phyloP scores from a whole-genome alignment of 768 basidiomycete species.

The Hydnomerulius pinastri region DNA sequence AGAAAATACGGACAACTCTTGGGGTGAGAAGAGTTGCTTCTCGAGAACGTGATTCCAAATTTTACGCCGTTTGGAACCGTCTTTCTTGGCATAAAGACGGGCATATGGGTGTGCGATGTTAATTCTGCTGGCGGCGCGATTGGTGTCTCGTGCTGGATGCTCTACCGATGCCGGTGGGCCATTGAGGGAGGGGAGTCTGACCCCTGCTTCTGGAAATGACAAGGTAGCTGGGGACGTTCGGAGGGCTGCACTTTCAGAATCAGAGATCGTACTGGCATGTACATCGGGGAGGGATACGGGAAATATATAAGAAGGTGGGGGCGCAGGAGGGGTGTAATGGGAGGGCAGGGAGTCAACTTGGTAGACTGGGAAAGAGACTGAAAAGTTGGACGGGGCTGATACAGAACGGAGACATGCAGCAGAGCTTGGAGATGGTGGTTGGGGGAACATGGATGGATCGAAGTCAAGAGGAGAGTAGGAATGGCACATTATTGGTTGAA shows the following conservation, averaged over 20 bases:
- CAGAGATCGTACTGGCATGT: constrained; percentile 1
- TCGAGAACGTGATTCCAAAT: constrained; percentile 81
- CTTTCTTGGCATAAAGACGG: constrained; percentile 64
- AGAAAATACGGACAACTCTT: constrained; percentile 55
- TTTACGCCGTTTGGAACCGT: constrained; percentile 64
- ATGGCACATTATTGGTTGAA: constrained; percentile 19
- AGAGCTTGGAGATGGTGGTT: background rate
- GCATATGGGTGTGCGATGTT: constrained; percentile 67
- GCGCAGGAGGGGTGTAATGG: constrained; percentile 4
- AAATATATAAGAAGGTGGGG: constrained; percentile 5
- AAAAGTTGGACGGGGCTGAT: too few relatives aligned
- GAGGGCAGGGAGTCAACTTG: constrained; percentile 10
- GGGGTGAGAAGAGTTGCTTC: constrained; percentile 65
- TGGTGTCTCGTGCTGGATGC: constrained; percentile 18
- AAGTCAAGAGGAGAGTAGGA: constrained; percentile 13
- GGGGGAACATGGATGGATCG: constrained; percentile 8
- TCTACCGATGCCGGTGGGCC: background rate
- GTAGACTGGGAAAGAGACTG: constrained; percentile 11
- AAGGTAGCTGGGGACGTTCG: constrained; percentile 5
- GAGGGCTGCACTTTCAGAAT: constrained; percentile 1
- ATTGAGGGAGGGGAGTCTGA: constrained; percentile 16
- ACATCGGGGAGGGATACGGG: background rate
- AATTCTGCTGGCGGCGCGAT: constrained; percentile 25
- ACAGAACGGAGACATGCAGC: background rate
- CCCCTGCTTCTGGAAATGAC: constrained; percentile 24